phyloP scores from a whole-genome alignment of 1,139 yeast species.

The Lodderomyces jiufengensis region DNA sequence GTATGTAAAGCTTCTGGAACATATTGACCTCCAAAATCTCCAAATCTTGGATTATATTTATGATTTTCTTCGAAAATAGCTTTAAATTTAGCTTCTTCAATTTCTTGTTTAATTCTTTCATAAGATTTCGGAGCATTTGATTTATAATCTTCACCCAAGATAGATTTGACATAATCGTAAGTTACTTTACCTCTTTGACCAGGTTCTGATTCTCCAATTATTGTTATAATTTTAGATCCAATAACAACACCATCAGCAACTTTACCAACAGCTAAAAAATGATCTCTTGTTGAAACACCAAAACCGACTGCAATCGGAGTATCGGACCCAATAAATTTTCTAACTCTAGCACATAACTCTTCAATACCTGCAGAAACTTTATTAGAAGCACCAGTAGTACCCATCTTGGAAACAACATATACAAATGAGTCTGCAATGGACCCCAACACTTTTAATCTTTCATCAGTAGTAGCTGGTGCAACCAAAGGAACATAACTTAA shows the following conservation, averaged over 20 bases:
- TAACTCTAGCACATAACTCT: conserved; percentile 68
- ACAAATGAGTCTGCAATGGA: conserved; percentile 91
- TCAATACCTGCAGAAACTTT: conserved; percentile 64
- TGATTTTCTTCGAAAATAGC: conserved; percentile 52
- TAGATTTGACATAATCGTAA: conserved; percentile 61
- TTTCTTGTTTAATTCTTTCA: conserved; percentile 15
- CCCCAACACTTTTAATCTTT: conserved; percentile 72
- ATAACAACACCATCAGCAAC: conserved; percentile 93
- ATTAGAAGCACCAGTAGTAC: conserved; percentile 87
- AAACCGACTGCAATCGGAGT: conserved; percentile 95
- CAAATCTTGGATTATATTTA: conserved; percentile 73
- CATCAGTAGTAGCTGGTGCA: conserved; percentile 95
- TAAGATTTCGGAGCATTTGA: conserved; percentile 30
- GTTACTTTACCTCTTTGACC: conserved; percentile 63
- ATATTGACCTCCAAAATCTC: conserved; percentile 97
- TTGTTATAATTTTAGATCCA: conserved; percentile 78
- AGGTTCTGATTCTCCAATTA: conserved; percentile 60
- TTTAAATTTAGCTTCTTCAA: conserved; percentile 16
- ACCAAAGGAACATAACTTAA: conserved; percentile 87
- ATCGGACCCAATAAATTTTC: conserved; percentile 65
- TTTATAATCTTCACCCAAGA: conserved; percentile 59
- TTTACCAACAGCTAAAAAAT: conserved; percentile 73
- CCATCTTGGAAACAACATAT: conserved; percentile 96
- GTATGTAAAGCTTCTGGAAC: conserved; percentile 96
- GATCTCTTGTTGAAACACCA: conserved; percentile 93